phyloP scores from a whole-genome alignment of 2,329 filamentous ascomycete species.

The Fusarium equiseti region DNA sequence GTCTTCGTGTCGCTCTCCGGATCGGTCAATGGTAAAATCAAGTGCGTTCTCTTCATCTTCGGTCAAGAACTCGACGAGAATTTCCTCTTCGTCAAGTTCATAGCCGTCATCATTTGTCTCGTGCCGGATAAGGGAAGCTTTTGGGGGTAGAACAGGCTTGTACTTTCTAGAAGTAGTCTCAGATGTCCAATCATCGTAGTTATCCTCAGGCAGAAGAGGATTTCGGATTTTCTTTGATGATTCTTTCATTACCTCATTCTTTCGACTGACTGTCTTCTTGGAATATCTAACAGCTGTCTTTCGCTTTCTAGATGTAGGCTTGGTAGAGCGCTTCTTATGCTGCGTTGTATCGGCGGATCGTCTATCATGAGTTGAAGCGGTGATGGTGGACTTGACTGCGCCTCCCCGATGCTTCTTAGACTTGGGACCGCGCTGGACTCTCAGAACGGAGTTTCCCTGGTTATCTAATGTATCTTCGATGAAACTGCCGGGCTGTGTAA shows the following conservation, averaged over 20 bases:
- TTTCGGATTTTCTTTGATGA: conserved; percentile 31
- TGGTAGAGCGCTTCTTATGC: conserved; percentile 15
- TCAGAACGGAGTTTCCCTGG: conserved; percentile 68
- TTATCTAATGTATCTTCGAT: conserved; percentile 71
- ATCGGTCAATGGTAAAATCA: conserved; percentile 44
- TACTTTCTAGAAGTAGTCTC: conserved; percentile 8
- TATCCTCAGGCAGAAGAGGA: conserved; percentile 27
- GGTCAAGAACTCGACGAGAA: conserved; percentile 36
- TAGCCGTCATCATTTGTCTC: conserved; percentile 6
- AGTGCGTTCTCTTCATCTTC: conserved; percentile 46
- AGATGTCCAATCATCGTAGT: conserved; percentile 25
- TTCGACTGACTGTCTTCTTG: conserved; percentile 20
- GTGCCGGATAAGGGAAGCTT: conserved; percentile 9
- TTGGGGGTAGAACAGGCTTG: conserved; percentile 20
- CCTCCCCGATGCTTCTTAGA: conserved; percentile 34
- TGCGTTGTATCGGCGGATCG: conserved; percentile 21
- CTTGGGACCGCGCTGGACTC: conserved; percentile 63
- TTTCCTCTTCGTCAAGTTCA: conserved; percentile 29
- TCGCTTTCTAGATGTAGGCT: conserved; percentile 21
- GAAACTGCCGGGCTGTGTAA: conserved; percentile 78
- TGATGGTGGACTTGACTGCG: conserved; percentile 11
- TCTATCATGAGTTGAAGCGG: conserved; percentile 27
- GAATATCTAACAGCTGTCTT: conserved; percentile 16
- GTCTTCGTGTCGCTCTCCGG: conserved; percentile 37
- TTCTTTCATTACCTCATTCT: conserved; percentile 13